Evolutionary conservation across 73 alveolate species (phyloP), one percentile per base, ranked within the genome.

Genomic region (Uronychia setigera): DNA sequence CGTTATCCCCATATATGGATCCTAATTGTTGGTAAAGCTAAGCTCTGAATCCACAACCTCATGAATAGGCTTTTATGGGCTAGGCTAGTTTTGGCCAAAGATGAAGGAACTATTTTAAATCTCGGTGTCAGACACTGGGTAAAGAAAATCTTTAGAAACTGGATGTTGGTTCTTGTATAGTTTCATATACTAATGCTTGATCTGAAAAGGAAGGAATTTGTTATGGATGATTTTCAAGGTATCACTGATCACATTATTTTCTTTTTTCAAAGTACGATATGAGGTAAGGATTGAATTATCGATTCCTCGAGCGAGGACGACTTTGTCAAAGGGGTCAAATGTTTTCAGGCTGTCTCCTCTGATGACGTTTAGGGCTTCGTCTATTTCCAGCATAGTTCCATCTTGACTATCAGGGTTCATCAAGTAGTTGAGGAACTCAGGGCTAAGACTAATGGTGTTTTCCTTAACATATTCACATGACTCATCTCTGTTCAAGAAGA

Each of bases 311-410:
- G 86, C 86, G 5, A 91, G 79, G 29, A 91, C 88, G 0, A 91
- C 96, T 77, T 91, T 91, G 67, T 91, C 93, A 34, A 91, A 91
- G 28, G 96, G 96, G 77, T 91, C 96, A 26, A 86, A 78, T 28
- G 76, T 91, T 57, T 87, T 83, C 33, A 82, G 35, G 59, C 67
- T 74, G 33, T 82, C 77, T 19, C 34, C 28, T 0, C 58, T 29
- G 13, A 82, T 29, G 31, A 82, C 33, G 33, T 74, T 82, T 31
- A 82, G 58, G 9, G 82, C 89, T 27, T 35, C 75, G 29, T 81
- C 59, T 9, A 32, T 78, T 81, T 81, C 34, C 26, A 34, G 46
- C 1, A 59, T 29, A 0, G 59, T 76, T 9, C 35, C 74, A 30
- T 29, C 83, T 82, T 11, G 32, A 1, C 78, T 67, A 74, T 83